Evolutionary conservation across 2,329 filamentous ascomycete genomes (phyloP), one percentile per base, ranked within the genome.

Genomic region (Graphium sp.): DNA sequence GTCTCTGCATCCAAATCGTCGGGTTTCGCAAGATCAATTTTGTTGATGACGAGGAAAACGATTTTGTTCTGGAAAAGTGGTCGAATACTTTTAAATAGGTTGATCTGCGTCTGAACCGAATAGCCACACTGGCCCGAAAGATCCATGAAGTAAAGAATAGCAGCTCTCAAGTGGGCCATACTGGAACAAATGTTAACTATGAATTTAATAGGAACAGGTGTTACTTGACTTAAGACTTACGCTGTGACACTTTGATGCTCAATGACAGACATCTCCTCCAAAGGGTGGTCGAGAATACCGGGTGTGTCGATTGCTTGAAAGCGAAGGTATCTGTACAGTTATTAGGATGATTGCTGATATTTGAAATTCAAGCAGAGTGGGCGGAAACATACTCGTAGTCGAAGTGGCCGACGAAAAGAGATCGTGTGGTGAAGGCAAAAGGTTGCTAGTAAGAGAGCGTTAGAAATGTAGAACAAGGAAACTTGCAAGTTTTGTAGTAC

Each of bases 261-360:
- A 48, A 98, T 98, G 4, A 89, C 95, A 59, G 94, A 93, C 89
- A 95, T 98, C 60, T 95, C 89, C 56, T 95, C 89, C 7, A 98
- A 71, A 20, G 87, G 85, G 51, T 98, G 89, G 44, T 98, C 89
- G 35, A 98, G 61, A 41, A 98, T 93, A 63, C 89, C 89, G n/a
- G 87, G 87, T 8, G 89, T 98, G 56, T 98, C 89, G 42, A 98
- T 94, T 17, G 84, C 85, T 58, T 65, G 61, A 47, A 66, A 66
- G 20, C 56, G 50, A 32, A 53, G 39, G 32, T 54, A 54, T n/a
- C n/a, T n/a, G n/a, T n/a, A n/a, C n/a, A n/a, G n/a, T n/a, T n/a
- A n/a, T n/a, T n/a, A n/a, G n/a, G n/a, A n/a, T n/a, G 12, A 27
- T 31, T 24, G 7, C 26, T 32, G 36, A 15, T 44, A 41, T 38